Evolutionary conservation across 2,329 filamentous ascomycete genomes (phyloP).

Genomic region (Chaetomium olivaceum): DNA sequence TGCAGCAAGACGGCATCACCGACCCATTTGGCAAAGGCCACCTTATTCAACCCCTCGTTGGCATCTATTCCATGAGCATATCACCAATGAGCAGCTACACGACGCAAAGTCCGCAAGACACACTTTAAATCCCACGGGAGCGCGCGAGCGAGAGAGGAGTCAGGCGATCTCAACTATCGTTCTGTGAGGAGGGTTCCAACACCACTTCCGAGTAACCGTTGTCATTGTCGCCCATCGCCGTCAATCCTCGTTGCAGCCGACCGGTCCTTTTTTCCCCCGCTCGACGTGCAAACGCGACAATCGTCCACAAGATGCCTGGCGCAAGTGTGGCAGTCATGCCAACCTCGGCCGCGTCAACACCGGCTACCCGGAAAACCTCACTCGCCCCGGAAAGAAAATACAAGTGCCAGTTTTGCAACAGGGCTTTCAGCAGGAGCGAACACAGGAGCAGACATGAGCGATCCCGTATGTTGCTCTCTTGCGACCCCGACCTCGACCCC

Average conservation of each 20-base stretch:
- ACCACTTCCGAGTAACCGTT: slow-evolving; percentile 38
- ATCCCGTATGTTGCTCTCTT: slow-evolving; percentile 74
- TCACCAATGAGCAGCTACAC: slow-evolving; percentile 56
- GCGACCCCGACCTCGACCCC: neutral
- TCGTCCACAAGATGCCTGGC: slow-evolving; percentile 64
- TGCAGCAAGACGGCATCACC: slow-evolving; percentile 35
- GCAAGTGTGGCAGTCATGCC: slow-evolving; percentile 66
- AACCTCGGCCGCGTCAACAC: slow-evolving; percentile 65
- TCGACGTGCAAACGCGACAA: slow-evolving; percentile 37
- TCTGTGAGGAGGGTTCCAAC: slow-evolving; percentile 43
- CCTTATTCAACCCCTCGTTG: slow-evolving; percentile 42
- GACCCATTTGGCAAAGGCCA: slow-evolving; percentile 37
- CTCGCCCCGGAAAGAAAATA: slow-evolving; percentile 93
- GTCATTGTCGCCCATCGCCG: slow-evolving; percentile 38
- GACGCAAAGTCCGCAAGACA: slow-evolving; percentile 57
- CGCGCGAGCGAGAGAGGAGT: slow-evolving; percentile 59
- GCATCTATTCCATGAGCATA: slow-evolving; percentile 57
- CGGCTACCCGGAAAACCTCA: slow-evolving; percentile 73
- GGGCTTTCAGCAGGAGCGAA: slow-evolving; percentile 96
- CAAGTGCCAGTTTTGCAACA: slow-evolving; percentile 98
- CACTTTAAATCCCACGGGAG: slow-evolving; percentile 72
- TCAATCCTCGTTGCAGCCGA: slow-evolving; percentile 29
- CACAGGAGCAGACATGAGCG: slow-evolving; percentile 95
- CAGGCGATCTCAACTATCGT: slow-evolving; percentile 63
- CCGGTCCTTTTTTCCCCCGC: slow-evolving; percentile 16